These are phyloP conservation scores for Plasmodium relictum DNA, from an alignment of 169 alveolate species.

Conservation along the genomic window DNA sequence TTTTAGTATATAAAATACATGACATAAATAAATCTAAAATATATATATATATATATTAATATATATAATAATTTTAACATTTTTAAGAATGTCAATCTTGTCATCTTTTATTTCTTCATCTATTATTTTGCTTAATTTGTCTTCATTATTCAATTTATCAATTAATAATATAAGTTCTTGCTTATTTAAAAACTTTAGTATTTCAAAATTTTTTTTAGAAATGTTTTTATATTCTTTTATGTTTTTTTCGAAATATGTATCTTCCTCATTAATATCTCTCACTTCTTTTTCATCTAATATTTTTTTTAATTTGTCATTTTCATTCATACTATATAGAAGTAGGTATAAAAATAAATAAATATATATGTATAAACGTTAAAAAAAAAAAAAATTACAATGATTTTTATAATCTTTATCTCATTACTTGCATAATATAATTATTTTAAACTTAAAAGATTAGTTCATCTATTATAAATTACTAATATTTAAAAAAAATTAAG, in stretches of 20 bases:
- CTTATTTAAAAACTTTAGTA: conserved; percentile 79
- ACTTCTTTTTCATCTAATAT: conserved; percentile 78
- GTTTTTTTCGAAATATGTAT: conserved; percentile 44
- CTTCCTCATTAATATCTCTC: conserved; percentile 68
- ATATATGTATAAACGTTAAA: background rate
- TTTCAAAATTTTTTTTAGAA: conserved; percentile 75
- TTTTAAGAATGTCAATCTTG: conserved; percentile 45
- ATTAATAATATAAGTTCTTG: conserved; percentile 79
- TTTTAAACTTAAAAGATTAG: conserved; percentile 1
- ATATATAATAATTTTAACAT: conserved; percentile 31
- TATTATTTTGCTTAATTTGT: conserved; percentile 47
- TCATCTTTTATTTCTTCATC: conserved; percentile 55
- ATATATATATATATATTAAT: conserved; percentile 17
- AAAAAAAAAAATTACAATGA: background rate
- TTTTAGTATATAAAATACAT: background rate
- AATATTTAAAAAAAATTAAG: background rate
- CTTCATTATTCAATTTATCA: conserved; percentile 79
- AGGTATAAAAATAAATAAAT: background rate
- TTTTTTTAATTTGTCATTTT: conserved; percentile 76
- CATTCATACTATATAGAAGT: conserved; percentile 46
- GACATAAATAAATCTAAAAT: background rate
- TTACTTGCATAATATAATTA: conserved; percentile 31
- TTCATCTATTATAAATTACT: conserved; percentile 20
- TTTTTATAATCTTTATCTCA: too few species aligned
- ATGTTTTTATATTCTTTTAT: conserved; percentile 72